Evolutionary conservation across 768 basidiomycete genomes (phyloP), one percentile per base, ranked within the genome.

Genomic region (Hortiboletus campestris): DNA sequence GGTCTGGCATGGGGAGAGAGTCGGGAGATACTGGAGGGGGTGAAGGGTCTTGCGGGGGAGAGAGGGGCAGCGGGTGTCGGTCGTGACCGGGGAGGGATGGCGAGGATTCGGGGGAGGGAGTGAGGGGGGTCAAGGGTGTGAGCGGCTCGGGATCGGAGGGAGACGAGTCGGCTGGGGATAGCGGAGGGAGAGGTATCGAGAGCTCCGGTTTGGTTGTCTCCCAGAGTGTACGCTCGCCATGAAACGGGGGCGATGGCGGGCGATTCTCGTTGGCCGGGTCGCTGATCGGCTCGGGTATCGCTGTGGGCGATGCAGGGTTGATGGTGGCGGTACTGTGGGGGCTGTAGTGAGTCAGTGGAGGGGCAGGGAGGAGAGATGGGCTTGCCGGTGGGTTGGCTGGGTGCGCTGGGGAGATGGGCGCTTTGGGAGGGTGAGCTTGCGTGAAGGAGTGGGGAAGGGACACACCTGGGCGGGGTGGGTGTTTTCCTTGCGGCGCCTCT

Each of bases 31-130:
- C 34, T 2, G 60, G 49, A 13, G 52, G 52, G 17, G 60, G 47
- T 0, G 54, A 38, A n/a, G 61, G 38, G 19, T 59, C 57, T 0
- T 48, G 57, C 2, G 56, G 56, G 2, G 62, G 54, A 0, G 64
- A 50, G 6, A 49, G 50, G 0, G 43, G 58, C 0, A 47, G 35
- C n/a, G 25, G 9, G 16, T 58, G 65, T 67, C 64, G 48, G 53
- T 69, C 67, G 51, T 70, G 67, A 13, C 65, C 63, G 17, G 67
- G 63, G 46, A 61, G 53, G 7, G 62, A 63, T 0, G 67, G 65
- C 2, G 68, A 68, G 0, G 62, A 51, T 6, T 59, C 56, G 14
- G 64, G 62, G 3, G 63, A 60, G 7, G 65, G 62, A 16, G 67
- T 60, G 20, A 68, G 57, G 0, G 65, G 67, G 11, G 67, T 57